phyloP scores from a whole-genome alignment of 306 rosid species.

The Vachellia pachyceras region DNA sequence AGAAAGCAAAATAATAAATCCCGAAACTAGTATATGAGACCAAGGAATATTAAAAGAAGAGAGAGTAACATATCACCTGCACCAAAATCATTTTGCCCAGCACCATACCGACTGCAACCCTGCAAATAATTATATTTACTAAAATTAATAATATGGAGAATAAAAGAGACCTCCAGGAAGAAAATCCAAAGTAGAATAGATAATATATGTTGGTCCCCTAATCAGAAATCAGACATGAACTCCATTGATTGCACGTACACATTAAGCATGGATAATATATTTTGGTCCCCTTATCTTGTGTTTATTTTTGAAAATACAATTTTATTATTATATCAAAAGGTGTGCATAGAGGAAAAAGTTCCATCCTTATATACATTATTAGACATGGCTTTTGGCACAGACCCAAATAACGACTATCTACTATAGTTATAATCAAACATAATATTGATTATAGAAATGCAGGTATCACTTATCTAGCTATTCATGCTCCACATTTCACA shows the following conservation, averaged over 20 bases:
- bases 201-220: not conserved
- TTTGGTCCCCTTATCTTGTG: not conserved
- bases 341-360: not conserved
- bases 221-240: not conserved
- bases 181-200: conserved; percentile 19
- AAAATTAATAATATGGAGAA: conserved; percentile 31
- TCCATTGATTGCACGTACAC: not conserved
- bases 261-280: not conserved
- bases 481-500: conserved; percentile 21
- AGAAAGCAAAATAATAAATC: conserved; percentile 38
- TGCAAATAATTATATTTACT: conserved; percentile 42
- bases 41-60: conserved; percentile 3
- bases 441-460: not conserved
- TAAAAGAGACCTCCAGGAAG: conserved; percentile 18
- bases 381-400: conserved; percentile 10
- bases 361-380: conserved; percentile 12
- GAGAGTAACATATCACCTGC: conserved; percentile 56
- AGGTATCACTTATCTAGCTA: conserved; percentile 16
- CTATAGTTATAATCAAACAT: conserved; percentile 22
- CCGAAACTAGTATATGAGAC: conserved; percentile 14
- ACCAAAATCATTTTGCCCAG: conserved; percentile 73
- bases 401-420: conserved; percentile 21
- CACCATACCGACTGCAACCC: conserved; percentile 83
- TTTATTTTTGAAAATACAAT: conserved; percentile 21
- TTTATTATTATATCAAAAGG: not conserved